Conservation (phyloP, 768 basidiomycete species). For the Serendipita sp. region DNA sequence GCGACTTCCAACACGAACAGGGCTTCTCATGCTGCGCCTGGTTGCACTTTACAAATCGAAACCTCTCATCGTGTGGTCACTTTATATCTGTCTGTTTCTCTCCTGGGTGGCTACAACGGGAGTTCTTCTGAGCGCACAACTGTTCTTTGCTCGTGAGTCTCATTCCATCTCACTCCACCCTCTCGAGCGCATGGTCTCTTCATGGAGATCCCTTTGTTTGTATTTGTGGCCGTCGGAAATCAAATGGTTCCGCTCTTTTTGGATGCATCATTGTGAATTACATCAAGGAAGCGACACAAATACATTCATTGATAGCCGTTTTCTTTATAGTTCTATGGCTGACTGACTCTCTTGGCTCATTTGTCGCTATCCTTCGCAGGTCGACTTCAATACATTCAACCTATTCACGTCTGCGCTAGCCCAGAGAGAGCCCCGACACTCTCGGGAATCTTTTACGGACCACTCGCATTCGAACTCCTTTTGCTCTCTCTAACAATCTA, state of each 20-base stretch:
- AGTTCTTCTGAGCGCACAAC: not conserved
- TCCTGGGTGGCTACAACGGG: not conserved
- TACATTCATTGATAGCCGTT: too few relatives aligned
- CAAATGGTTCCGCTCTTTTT: too few relatives aligned
- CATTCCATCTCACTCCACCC: too few relatives aligned
- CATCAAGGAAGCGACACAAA: too few relatives aligned
- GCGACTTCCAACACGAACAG: not conserved
- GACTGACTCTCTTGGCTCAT: not conserved
- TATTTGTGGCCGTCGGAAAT: too few relatives aligned
- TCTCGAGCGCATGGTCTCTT: too few relatives aligned
- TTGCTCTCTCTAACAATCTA: not conserved
- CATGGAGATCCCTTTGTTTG: too few relatives aligned
- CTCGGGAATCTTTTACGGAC: not conserved
- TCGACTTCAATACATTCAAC: not conserved
- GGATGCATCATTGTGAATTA: too few relatives aligned
- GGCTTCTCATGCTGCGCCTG: constrained; percentile 2
- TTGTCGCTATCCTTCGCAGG: not conserved
- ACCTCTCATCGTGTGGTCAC: not conserved
- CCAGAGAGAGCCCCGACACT: not conserved
- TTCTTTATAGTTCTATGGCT: too few relatives aligned
- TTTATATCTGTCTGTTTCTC: not conserved
- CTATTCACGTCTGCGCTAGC: not conserved
- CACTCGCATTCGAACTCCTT: not conserved
- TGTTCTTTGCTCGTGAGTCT: not conserved
- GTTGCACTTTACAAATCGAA: constrained; percentile 5